phyloP scores from a whole-genome alignment of 2,329 filamentous ascomycete genomes.

The Colletotrichum sidae region DNA sequence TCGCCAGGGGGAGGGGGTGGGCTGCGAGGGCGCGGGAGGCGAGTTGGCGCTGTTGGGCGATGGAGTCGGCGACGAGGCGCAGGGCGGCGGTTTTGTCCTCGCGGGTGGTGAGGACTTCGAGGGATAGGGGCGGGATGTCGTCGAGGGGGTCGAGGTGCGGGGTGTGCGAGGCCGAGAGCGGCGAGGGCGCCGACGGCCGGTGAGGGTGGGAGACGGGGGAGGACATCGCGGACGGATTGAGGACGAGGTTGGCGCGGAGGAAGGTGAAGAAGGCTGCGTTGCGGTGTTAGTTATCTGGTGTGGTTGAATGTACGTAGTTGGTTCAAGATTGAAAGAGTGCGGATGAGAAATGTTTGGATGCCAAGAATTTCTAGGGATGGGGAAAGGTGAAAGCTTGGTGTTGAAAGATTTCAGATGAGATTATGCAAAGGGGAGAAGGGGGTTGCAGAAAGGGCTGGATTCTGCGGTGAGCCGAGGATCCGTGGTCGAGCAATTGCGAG shows the following conservation, averaged over 20 bases:
- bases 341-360: constrained; percentile 26
- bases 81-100: constrained; percentile 76
- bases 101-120: constrained; percentile 65
- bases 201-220: constrained; percentile 71
- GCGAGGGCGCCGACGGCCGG: constrained; percentile 50
- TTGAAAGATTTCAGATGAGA: constrained; percentile 24
- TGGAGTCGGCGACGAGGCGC: constrained; percentile 80
- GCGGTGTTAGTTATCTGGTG: constrained; percentile 35
- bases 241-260: constrained; percentile 81
- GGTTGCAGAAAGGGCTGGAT: not conserved
- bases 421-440: not conserved
- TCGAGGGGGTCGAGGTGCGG: constrained; percentile 50
- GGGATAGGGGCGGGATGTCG: constrained; percentile 72
- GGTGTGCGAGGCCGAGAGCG: constrained; percentile 53
- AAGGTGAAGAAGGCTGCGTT: constrained; percentile 83
- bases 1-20: constrained; percentile 67
- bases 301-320: not conserved
- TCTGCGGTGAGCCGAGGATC: constrained; percentile 13
- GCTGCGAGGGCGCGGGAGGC: constrained; percentile 73
- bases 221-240: constrained; percentile 70
- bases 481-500: constrained; percentile 17
- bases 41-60: constrained; percentile 83
- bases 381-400: constrained; percentile 24
- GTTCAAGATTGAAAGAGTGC: not conserved
- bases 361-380: not conserved